Base-by-base conservation (phyloP, 305 asterid species). In the Rubia peregrina region DNA sequence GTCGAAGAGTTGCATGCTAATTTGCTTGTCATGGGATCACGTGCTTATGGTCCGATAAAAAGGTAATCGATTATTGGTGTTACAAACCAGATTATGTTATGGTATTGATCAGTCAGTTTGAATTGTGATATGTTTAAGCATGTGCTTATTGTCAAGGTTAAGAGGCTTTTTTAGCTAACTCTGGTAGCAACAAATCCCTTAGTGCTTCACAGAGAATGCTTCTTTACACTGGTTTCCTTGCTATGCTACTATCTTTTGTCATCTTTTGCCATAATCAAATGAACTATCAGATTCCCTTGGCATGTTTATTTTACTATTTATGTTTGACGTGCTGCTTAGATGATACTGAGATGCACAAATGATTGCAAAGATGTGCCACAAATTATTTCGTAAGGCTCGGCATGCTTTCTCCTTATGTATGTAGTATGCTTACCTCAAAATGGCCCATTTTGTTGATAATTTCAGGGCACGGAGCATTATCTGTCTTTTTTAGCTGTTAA, bases 21-120 rank as follows among this genome's bases (percentile, higher is more conserved):
- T 75, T 73, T 83, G 56, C 75, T 83, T 3, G 85, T 81, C 67
- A 79, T 83, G 83, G 87, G 87, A 0, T 74, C 70, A 61, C 87
- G 87, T 43, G 76, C 85, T 41, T 83, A 74, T 79, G 83, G 87
- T 26, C 85, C 87, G 17, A 73, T 83, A 63, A 83, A 79, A 80
- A 81, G 87, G 85, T 81, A 71, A 26, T 40, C 3, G 49, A 55
- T 72, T 70, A 44, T 59, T 11, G 62, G 38, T 12, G 41, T 9
- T 30, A 7, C n/a, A 57, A 16, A 10, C 46, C 12, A 59, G 61
- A 24, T 74, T 55, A 21, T 66, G 56, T 7, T 42, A 44, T 74
- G 42, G 60, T 67, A 64, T 40, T 46, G 17, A 41, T 42, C 33
- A 59, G 53, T 60, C 59, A 0, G 38, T 41, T 42, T 30, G 33